phyloP scores from a whole-genome alignment of 2,329 filamentous ascomycete species.

The Teratosphaeria zuluensis region DNA sequence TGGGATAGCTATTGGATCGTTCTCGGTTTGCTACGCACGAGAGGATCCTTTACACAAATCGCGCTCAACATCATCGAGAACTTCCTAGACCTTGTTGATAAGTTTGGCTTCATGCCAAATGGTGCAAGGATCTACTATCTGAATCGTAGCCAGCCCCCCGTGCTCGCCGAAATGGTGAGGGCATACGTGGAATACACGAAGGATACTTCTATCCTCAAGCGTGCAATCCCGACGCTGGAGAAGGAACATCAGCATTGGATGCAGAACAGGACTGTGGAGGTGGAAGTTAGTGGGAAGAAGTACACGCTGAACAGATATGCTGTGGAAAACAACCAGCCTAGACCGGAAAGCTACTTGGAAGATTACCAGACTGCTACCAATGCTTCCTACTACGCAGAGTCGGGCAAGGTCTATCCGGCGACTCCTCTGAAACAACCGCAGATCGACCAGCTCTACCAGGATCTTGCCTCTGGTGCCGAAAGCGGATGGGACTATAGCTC shows the following conservation, averaged over 20 bases:
- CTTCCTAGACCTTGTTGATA: constrained; percentile 56
- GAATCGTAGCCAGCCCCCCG: constrained; percentile 57
- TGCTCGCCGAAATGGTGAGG: constrained; percentile 57
- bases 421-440: constrained; percentile 43
- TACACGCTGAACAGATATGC: constrained; percentile 52
- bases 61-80: constrained; percentile 61
- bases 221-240: constrained; percentile 53
- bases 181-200: constrained; percentile 56
- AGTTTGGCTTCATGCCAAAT: constrained; percentile 58
- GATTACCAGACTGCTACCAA: constrained; percentile 60
- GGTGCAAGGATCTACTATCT: constrained; percentile 59
- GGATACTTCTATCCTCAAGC: constrained; percentile 50
- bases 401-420: constrained; percentile 51
- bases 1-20: constrained; percentile 64
- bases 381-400: constrained; percentile 49
- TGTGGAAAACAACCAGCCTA: constrained; percentile 55
- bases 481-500: constrained; percentile 56
- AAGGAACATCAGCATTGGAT: constrained; percentile 56
- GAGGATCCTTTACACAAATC: constrained; percentile 53
- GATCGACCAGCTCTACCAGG: constrained; percentile 46
- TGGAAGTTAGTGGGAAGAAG: constrained; percentile 35
- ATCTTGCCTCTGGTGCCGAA: constrained; percentile 57
- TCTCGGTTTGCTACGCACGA: constrained; percentile 54
- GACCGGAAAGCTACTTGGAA: constrained; percentile 58
- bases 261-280: constrained; percentile 44